phyloP scores from a whole-genome alignment of 163 green algal genomes.

The Scenedesmus sp. region DNA sequence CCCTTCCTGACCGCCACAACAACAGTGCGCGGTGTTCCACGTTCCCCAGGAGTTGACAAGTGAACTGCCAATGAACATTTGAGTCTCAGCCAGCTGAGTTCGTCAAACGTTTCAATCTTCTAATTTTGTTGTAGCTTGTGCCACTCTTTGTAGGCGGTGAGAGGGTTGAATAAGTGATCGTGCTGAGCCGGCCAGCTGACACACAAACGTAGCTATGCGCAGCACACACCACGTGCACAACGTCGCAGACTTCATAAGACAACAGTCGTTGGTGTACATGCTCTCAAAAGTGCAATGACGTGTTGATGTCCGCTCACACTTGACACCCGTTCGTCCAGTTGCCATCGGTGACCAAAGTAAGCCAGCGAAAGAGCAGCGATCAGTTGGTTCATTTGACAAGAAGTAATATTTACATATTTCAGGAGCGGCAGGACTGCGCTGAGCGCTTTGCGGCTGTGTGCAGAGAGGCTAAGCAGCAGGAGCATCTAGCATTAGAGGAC shows the following conservation, averaged over 20 bases:
- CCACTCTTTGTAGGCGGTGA: background rate
- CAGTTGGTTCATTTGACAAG: background rate
- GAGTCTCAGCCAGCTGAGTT: background rate
- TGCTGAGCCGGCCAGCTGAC: conserved; percentile 3
- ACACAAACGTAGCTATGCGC: background rate
- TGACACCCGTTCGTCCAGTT: background rate
- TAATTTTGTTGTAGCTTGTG: background rate
- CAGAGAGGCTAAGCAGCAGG: background rate
- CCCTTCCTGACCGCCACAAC: background rate
- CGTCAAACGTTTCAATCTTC: background rate
- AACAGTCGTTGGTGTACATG: background rate
- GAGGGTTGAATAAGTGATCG: background rate
- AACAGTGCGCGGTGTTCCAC: background rate
- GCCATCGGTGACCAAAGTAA: background rate
- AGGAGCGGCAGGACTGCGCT: background rate
- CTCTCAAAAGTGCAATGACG: background rate
- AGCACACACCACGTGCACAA: background rate
- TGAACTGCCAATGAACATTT: background rate
- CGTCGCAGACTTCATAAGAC: background rate
- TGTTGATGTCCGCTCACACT: background rate
- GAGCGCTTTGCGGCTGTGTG: background rate
- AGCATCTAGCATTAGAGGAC: background rate
- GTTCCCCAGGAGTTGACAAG: background rate
- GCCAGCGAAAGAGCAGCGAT: background rate
- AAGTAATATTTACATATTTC: background rate